phyloP scores from a whole-genome alignment of 768 basidiomycete species.

The Sarcodon sp. region DNA sequence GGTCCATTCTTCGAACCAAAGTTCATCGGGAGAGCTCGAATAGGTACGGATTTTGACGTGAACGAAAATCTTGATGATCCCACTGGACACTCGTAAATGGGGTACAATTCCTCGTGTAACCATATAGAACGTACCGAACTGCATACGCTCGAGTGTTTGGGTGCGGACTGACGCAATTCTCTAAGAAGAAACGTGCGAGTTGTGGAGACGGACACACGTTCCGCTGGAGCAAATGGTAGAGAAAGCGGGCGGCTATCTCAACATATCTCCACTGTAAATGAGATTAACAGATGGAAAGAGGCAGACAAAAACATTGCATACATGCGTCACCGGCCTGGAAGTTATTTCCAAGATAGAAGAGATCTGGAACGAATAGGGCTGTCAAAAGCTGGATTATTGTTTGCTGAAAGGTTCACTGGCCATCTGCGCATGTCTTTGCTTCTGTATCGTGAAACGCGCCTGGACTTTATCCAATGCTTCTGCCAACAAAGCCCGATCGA shows the following conservation, averaged over 20 bases:
- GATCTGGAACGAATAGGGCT: slow-evolving; percentile 26
- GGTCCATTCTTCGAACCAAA: slow-evolving; percentile 64
- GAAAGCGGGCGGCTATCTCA: slow-evolving; percentile 53
- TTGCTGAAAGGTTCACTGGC: slow-evolving; percentile 1
- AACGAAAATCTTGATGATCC: slow-evolving; percentile 49
- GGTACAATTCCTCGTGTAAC: neutral
- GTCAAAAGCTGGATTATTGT: too few species aligned
- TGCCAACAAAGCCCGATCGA: slow-evolving; percentile 29
- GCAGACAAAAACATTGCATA: slow-evolving; percentile 22
- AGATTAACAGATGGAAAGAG: slow-evolving; percentile 2
- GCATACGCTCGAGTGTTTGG: slow-evolving; percentile 50
- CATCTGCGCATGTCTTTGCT: slow-evolving; percentile 29
- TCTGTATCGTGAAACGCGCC: slow-evolving; percentile 30
- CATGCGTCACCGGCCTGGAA: slow-evolving; percentile 53
- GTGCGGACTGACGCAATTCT: slow-evolving; percentile 58
- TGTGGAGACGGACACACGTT: slow-evolving; percentile 41
- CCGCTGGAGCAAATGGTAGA: slow-evolving; percentile 49
- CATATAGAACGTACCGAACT: slow-evolving; percentile 22
- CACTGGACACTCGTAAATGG: slow-evolving; percentile 25
- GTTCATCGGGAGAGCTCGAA: slow-evolving; percentile 43
- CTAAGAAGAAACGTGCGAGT: slow-evolving; percentile 49
- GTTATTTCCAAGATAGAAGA: slow-evolving; percentile 49
- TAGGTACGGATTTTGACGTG: slow-evolving; percentile 71
- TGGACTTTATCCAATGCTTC: slow-evolving; percentile 29
- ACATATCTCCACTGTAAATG: slow-evolving; percentile 67